Conservation (phyloP, 176 grass and related monocot genomes). For the Aegilops longissima region DNA sequence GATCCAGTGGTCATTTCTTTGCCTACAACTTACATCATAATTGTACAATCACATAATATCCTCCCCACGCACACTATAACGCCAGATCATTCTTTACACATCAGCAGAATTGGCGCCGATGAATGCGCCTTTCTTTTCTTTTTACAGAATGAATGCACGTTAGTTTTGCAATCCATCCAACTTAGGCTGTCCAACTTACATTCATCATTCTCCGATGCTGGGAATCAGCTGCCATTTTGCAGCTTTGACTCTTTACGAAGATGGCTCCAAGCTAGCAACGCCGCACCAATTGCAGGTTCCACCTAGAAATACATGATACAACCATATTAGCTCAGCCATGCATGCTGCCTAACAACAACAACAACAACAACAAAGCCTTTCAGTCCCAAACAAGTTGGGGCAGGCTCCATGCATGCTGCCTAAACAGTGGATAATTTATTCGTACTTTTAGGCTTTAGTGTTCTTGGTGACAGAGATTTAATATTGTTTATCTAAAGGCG, state of each 20-base stretch:
- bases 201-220: not conserved
- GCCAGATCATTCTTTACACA: slow-evolving; percentile 19
- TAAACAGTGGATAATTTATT: not conserved
- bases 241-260: slow-evolving; percentile 40
- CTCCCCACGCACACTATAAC: not conserved
- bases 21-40: slow-evolving; percentile 27
- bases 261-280: slow-evolving; percentile 70
- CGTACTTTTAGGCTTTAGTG: too few relatives aligned
- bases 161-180: not conserved
- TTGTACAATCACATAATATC: slow-evolving; percentile 14
- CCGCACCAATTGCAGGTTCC: slow-evolving; percentile 88
- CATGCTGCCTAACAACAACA: too few relatives aligned
- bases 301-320: slow-evolving; percentile 49
- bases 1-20: slow-evolving; percentile 20
- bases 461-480: slow-evolving; percentile 1
- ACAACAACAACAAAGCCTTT: too few relatives aligned
- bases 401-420: not conserved
- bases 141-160: slow-evolving; percentile 30
- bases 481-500: not conserved
- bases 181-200: slow-evolving; percentile 18
- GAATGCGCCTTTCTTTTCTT: slow-evolving; percentile 15
- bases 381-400: too few relatives aligned
- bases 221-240: slow-evolving; percentile 51
- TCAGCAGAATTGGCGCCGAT: not conserved
- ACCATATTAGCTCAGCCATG: not conserved